These are phyloP conservation scores for Trichoderma polysporum DNA, from an alignment of 2,329 filamentous ascomycete genomes.

Conservation along the genomic window DNA sequence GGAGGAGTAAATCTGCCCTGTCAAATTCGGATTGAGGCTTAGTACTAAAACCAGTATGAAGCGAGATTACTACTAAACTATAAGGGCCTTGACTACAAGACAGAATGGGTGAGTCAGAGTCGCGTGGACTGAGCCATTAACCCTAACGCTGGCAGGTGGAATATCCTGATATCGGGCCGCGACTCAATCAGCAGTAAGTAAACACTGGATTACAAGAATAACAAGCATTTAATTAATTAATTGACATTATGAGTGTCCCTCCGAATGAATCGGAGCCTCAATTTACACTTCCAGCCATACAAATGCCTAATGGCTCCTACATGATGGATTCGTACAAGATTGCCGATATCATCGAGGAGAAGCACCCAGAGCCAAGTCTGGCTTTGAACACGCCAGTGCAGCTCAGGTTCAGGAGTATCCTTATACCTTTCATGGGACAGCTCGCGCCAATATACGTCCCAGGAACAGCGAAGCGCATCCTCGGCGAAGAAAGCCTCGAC, in stretches of 20 bases:
- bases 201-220: background rate
- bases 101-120: constrained; percentile 4
- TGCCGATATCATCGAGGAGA: constrained; percentile 2
- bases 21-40: background rate
- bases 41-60: background rate
- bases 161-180: constrained; percentile 2
- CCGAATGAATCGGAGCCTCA: background rate
- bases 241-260: background rate
- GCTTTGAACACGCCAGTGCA: background rate
- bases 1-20: background rate
- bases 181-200: constrained; percentile 4
- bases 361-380: background rate
- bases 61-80: constrained; percentile 1
- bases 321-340: constrained; percentile 15
- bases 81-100: constrained; percentile 5
- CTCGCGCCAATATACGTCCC: background rate
- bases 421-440: background rate
- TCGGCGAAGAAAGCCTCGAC: background rate
- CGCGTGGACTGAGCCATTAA: background rate
- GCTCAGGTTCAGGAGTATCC: background rate
- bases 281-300: background rate
- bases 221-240: background rate
- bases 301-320: constrained; percentile 6
- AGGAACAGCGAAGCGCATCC: background rate
- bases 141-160: background rate